Percentiles rank a stretch among this genome's conserved stretches.
Conservation (phyloP, 2,329 filamentous ascomycete species). For the Hypoxylon sp. region DNA sequence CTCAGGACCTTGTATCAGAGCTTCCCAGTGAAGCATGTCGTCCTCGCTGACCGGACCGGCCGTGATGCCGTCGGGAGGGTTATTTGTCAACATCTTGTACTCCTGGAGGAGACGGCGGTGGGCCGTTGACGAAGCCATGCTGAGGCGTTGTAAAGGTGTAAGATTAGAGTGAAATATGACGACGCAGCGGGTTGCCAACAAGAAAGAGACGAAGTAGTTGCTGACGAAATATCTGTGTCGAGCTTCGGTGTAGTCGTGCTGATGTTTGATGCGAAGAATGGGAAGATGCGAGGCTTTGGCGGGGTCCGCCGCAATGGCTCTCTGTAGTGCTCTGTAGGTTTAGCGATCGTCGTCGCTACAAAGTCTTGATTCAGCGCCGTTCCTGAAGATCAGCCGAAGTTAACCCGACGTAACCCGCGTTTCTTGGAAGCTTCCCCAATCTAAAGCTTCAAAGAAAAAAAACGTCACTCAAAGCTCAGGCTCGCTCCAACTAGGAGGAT, state of each 20-base stretch:
- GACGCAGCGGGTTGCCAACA: not conserved
- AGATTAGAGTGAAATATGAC: not conserved
- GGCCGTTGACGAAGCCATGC: constrained; percentile 68
- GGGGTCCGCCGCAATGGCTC: constrained; percentile 11
- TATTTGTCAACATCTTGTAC: constrained; percentile 92
- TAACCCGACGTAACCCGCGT: constrained; percentile 19
- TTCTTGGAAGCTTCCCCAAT: constrained; percentile 4
- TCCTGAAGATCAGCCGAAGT: constrained; percentile 21
- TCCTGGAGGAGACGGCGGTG: constrained; percentile 91
- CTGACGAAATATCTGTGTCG: not conserved
- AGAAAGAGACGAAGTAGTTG: not conserved
- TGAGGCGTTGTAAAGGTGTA: constrained; percentile 2
- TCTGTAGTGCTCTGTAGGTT: no score
- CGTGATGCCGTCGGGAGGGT: constrained; percentile 96
- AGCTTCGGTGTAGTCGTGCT: not conserved
- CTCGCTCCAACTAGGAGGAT: constrained; percentile 2
- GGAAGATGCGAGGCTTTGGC: constrained; percentile 11
- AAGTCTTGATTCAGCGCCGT: not conserved
- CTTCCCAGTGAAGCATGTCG: constrained; percentile 96
- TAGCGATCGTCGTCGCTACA: no score
- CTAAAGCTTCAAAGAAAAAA: constrained; percentile 7
- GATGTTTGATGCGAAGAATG: not conserved
- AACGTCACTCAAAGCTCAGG: constrained; percentile 11
- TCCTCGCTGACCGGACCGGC: constrained; percentile 93
- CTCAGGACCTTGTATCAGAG: constrained; percentile 92